These are phyloP conservation scores for Trichoderma oligosporum DNA, from an alignment of 2,329 filamentous ascomycete genomes.

Conservation along the genomic window DNA sequence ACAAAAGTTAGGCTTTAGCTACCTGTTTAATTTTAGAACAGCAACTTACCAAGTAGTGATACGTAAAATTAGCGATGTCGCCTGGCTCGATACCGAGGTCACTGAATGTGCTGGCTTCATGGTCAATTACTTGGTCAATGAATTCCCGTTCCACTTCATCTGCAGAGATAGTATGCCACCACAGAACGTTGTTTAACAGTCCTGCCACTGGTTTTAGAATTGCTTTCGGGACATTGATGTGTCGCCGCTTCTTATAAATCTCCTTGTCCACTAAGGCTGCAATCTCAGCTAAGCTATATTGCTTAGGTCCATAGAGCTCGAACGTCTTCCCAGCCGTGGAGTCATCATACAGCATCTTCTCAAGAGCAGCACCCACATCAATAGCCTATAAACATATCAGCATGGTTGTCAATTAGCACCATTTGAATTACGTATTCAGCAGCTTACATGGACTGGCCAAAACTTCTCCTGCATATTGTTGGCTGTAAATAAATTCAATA, in stretches of 20 bases:
- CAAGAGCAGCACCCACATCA: constrained; percentile 84
- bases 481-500: constrained; percentile 78
- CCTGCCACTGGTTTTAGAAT: constrained; percentile 72
- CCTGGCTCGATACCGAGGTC: constrained; percentile 87
- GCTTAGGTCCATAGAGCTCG: constrained; percentile 89
- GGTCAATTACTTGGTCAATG: constrained; percentile 88
- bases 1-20: constrained; percentile 30
- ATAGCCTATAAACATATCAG: constrained; percentile 56
- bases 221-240: constrained; percentile 84
- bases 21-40: constrained; percentile 1
- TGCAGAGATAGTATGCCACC: constrained; percentile 80
- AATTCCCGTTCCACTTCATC: constrained; percentile 92
- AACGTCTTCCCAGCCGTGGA: constrained; percentile 85
- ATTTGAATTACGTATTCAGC: background rate
- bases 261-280: constrained; percentile 84
- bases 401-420: background rate
- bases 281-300: constrained; percentile 87
- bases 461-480: constrained; percentile 93
- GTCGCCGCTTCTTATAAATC: constrained; percentile 82
- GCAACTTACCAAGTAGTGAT: constrained; percentile 82
- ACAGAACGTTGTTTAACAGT: constrained; percentile 75
- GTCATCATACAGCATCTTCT: constrained; percentile 88
- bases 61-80: constrained; percentile 82
- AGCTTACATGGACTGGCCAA: constrained; percentile 79
- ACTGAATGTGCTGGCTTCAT: constrained; percentile 88